Evolutionary conservation across 2,329 filamentous ascomycete genomes (phyloP), one percentile per base, ranked within the genome.

Genomic region (Talaromyces sp.): DNA sequence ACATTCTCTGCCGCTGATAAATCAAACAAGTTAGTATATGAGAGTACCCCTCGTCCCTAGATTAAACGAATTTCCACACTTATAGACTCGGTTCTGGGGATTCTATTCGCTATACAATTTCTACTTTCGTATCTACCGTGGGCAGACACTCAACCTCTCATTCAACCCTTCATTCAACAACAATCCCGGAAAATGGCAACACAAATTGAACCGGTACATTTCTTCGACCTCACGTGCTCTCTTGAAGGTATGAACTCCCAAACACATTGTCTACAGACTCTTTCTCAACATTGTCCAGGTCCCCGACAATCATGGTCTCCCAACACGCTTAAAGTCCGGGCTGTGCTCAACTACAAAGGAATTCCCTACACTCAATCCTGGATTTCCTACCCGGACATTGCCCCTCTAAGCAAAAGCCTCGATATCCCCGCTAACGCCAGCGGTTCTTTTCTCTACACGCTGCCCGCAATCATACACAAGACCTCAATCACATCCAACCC

Each of bases 401-500:
- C 63, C 3, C 66, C 69, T 6, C 48, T 73, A 5, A 63, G 69
- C 17, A 63, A 63, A 25, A 45, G 58, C 6, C 56, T 71, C 25
- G 63, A 48, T 5, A 53, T 73, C 13, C 56, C 60, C 19, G 64
- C 70, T 22, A 33, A 37, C 7, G 19, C 19, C 36, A 55, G 60
- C 15, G 31, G 55, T 2, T 57, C 60, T 7, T 56, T 39, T 4
- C 61, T 61, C 1, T 72, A 71, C 57, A 73, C 70, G 8, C 66
- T 73, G n/a, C 70, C 71, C 5, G 67, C 68, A 31, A 73, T 72
- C 59, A 57, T 62, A 28, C 70, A 73, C 57, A 65, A 63, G 28
- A 46, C 63, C 10, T 66, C 65, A 0, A 58, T 69, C 9, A 62
- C 52, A 1, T 60, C 63, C 5, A 70, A 67, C 56, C 56, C 64